Conservation (phyloP, 2,329 filamentous ascomycete genomes). For the Ceratocystiopsis minuta region DNA sequence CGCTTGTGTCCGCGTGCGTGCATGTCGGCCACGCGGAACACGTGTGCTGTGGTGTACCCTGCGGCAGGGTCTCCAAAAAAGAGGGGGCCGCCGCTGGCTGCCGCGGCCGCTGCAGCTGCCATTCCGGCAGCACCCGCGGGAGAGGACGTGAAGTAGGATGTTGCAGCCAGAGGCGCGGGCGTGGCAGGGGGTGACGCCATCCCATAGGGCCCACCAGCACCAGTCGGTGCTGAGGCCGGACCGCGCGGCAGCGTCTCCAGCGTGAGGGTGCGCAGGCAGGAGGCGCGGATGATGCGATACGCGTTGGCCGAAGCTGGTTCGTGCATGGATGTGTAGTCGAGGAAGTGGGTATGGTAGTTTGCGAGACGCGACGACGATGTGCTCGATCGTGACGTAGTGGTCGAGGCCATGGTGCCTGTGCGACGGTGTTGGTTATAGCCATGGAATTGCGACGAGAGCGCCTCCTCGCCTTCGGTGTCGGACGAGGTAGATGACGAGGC, state of each 20-base stretch:
- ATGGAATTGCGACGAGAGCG: slow-evolving; percentile 22
- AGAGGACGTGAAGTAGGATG: slow-evolving; percentile 1
- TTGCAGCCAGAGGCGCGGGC: slow-evolving; percentile 9
- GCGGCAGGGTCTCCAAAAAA: slow-evolving; percentile 49
- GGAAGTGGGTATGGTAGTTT: slow-evolving; percentile 41
- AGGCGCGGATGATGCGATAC: slow-evolving; percentile 48
- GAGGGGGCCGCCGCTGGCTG: slow-evolving; percentile 43
- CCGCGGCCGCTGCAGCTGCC: slow-evolving; percentile 25
- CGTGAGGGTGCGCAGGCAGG: slow-evolving; percentile 47
- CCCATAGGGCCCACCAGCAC: slow-evolving; percentile 23
- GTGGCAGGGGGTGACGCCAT: slow-evolving; percentile 10
- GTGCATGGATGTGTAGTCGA: slow-evolving; percentile 52
- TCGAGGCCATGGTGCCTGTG: slow-evolving; percentile 24
- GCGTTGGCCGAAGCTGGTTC: slow-evolving; percentile 43
- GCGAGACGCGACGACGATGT: slow-evolving; percentile 22
- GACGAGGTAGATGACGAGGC: slow-evolving; percentile 22
- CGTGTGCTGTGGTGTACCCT: slow-evolving; percentile 52
- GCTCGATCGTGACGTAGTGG: slow-evolving; percentile 33
- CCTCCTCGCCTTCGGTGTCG: slow-evolving; percentile 35
- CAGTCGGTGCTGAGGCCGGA: slow-evolving; percentile 20
- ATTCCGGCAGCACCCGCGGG: slow-evolving; percentile 32
- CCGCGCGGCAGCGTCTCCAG: slow-evolving; percentile 46
- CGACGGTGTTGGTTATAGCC: slow-evolving; percentile 16
- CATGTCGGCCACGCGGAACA: slow-evolving; percentile 50
- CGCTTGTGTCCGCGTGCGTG: slow-evolving; percentile 50